Base-by-base conservation (phyloP, 2,329 filamentous ascomycete species). In the Domatiomyces globalis region DNA sequence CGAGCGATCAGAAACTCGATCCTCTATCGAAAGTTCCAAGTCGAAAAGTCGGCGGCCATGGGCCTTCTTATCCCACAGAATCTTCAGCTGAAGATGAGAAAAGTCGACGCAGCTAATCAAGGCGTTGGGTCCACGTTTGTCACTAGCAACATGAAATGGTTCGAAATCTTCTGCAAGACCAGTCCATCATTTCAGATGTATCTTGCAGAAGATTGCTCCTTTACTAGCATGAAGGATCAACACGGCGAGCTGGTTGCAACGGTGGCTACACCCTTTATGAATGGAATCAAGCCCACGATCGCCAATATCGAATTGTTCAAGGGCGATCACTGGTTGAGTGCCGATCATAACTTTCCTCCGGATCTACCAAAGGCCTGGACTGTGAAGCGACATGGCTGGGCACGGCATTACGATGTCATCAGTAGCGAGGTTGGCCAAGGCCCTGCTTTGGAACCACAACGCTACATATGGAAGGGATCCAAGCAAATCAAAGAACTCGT, bases 61-160 rank as follows among this genome's bases (percentile, higher is more conserved):
- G 56, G 54, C 51, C 49, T 58, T 46, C 50, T 56, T 56, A 52
- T 47, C 51, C 54, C 56, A 50, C 56, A 56, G 56, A 56, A 55
- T 53, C 43, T 58, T 51, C 19, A 43, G 46, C 49, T 56, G 36
- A 48, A 53, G 44, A 43, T 55, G 25, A 43, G 49, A 19, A 49
- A 56, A 17, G 45, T 55, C 29, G 51, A 54, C 43, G 45, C 17
- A 15, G 44, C 17, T 22, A 22, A 1, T 8, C 47, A 39, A 18
- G 47, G 42, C 18, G 17, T 33, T 33, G 27, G 7, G 18, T n/a
- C 42, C 3, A 10, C 42, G 27, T 42, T 46, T 47, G 46, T 39
- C 50, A 17, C 47, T 39, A 45, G n/a, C 45, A 43, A 27, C 47
- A 18, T 51, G 2, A 46, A 46, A 22, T 46, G 44, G 44, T 46